Base-by-base conservation (phyloP, 2,329 filamentous ascomycete genomes). In the Neonectria punicea region DNA sequence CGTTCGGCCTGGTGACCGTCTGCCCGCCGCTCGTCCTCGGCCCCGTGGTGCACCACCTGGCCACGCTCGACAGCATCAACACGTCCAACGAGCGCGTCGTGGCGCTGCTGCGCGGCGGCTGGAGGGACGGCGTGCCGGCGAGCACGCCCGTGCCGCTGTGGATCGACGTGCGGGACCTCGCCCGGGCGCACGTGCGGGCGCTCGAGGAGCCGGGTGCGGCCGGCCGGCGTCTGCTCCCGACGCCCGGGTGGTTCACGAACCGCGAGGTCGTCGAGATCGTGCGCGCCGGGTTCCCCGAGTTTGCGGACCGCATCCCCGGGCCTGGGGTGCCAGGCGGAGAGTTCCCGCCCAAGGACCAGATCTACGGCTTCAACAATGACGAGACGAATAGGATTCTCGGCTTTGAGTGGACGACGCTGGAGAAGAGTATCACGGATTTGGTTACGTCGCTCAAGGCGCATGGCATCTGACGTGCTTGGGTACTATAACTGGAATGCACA, bases 351-450 rank as follows among this genome's bases (percentile, higher is more conserved):
- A 76, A 76, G 62, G 78, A 77, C 4, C 71, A 82, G 66, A 70
- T 86, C 47, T 90, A 85, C 75, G 80, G 80, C 65, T 86, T 84
- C 62, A 85, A 92, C 74, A 91, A 89, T 74, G 82, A 81, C 55
- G 83, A 83, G 73, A 88, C 87, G 1, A 85, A 84, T 28, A 83
- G 88, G 72, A 70, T 90, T 51, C 76, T 93, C 63, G 89, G 88
- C 1, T 83, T 92, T 53, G 79, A 90, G 64, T 93, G 87, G 83
- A 87, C 81, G 67, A 76, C 80, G 4, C 72, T 93, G 36, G 89
- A 93, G 77, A 83, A 90, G 78, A 85, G 82, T 30, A 82, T 91
- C 30, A 81, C 85, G 6, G 91, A 93, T 73, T 85, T 89, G 7
- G 84, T 92, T 18, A 87, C 87, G 78, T 90, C 86, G 34, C 77